These are phyloP conservation scores for Rhodotorula sp. DNA, from an alignment of 1,284 basidiomycete species.

Conservation along the genomic window DNA sequence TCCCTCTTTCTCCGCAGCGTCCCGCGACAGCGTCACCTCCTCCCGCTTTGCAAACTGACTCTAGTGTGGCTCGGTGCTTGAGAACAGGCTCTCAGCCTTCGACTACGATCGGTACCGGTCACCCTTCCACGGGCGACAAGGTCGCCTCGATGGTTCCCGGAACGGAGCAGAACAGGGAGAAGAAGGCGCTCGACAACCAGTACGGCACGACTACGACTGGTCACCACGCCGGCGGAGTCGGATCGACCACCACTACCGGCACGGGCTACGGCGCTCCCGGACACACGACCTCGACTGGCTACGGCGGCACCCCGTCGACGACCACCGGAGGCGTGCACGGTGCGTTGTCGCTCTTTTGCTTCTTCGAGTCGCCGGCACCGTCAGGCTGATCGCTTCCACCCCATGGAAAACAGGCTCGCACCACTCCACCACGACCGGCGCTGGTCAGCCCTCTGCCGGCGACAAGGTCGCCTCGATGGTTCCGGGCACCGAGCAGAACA, in stretches of 20 bases:
- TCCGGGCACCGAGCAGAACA: no score
- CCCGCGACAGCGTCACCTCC: no score
- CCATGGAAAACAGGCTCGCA: no score
- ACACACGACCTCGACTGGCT: not conserved
- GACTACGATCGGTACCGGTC: not conserved
- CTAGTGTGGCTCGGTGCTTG: no score
- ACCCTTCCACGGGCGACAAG: slow-evolving; percentile 1
- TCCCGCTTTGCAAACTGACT: no score
- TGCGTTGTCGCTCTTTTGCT: not conserved
- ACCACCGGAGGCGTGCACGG: not conserved
- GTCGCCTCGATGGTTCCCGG: slow-evolving; percentile 6
- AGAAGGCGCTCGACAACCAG: not conserved
- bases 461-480: no score
- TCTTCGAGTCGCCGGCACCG: not conserved
- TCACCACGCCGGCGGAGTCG: not conserved
- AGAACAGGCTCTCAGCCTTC: not conserved
- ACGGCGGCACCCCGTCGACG: not conserved
- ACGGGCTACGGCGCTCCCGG: not conserved
- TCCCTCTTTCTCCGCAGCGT: no score
- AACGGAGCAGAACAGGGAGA: slow-evolving; percentile 1
- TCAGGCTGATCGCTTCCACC: no score
- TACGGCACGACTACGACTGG: not conserved
- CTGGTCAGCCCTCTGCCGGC: no score
- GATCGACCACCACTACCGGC: no score
- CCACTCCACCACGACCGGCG: no score